phyloP scores from a whole-genome alignment of 2,329 filamentous ascomycete species.

The Keithomyces neogunnii region DNA sequence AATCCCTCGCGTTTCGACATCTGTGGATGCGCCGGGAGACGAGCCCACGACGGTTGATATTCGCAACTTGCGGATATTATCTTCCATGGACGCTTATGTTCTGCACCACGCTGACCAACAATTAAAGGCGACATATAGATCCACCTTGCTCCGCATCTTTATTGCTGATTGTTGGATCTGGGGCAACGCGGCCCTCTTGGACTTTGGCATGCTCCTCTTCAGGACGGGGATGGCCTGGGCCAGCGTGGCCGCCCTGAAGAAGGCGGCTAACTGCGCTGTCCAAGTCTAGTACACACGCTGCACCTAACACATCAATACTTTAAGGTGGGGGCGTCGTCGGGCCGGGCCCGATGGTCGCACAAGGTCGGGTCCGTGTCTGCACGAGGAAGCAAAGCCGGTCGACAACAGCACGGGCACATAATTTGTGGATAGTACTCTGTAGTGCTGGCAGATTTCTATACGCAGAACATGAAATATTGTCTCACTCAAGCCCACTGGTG shows the following conservation, averaged over 20 bases:
- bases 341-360: conserved; percentile 1
- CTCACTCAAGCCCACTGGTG: too few relatives aligned
- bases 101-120: conserved; percentile 21
- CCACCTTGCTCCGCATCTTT: conserved; percentile 32
- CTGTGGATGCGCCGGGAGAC: conserved; percentile 17
- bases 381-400: too few relatives aligned
- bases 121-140: conserved; percentile 25
- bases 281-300: too few relatives aligned
- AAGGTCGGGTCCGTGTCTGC: neutral
- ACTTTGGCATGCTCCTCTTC: conserved; percentile 18
- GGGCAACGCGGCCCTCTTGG: conserved; percentile 22
- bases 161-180: conserved; percentile 33
- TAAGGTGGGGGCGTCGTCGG: conserved; percentile 20
- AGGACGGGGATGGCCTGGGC: conserved; percentile 7
- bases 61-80: conserved; percentile 35
- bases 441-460: too few relatives aligned
- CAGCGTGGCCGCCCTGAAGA: neutral
- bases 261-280: neutral
- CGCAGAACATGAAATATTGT: too few relatives aligned
- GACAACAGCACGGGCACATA: too few relatives aligned
- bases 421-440: too few relatives aligned
- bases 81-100: conserved; percentile 43
- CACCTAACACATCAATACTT: conserved; percentile 21
- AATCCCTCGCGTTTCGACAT: conserved; percentile 33
- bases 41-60: conserved; percentile 26